Base-by-base conservation (phyloP, 2,329 filamentous ascomycete species). In the Apiospora malaysiana region DNA sequence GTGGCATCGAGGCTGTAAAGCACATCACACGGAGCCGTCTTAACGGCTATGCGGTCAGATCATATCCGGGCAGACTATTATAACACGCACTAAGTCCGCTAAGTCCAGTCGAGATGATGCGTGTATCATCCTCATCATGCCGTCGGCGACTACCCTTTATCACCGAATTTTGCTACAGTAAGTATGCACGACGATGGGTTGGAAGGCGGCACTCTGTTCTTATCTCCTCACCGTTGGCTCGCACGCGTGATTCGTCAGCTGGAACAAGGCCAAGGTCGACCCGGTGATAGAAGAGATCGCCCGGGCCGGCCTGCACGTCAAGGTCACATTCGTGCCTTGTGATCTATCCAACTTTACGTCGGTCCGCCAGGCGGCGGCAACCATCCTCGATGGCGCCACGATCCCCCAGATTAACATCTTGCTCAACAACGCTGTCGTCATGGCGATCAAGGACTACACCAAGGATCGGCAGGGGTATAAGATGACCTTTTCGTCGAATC, bases 271-370 rank as follows among this genome's bases (percentile, higher is more conserved):
- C 51, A 75, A 71, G 40, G 65, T 70, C 67, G 71, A 74, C n/a
- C 72, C 74, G 2, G 73, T 76, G 18, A n/a, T 76, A 2, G 40
- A 70, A 12, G 72, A 74, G 37, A 75, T 75, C 69, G 69, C 71
- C 9, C 7, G 49, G n/a, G 46, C 67, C 68, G 56, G 72, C 45
- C 71, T 72, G 16, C 68, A 18, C n/a, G 51, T 74, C 68, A 72
- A 71, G 27, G 47, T 56, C n/a, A 72, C 69, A 7, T 74, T 75
- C 69, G 56, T 74, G 14, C 65, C 68, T 25, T 74, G 72, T 16
- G 68, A 43, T 8, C 32, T 59, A 10, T 27, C 43, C 46, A 47
- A 69, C 40, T 40, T 37, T 4, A 32, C 23, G 23, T 59, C 68
- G 27, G 68, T 59, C 46, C 49, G 32, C 27, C 32, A 12, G 45